Percentiles rank a stretch among this genome's conserved stretches.
These are phyloP conservation scores for Carex scoparia DNA, from an alignment of 176 grass and related monocot genomes.

Conservation along the genomic window DNA sequence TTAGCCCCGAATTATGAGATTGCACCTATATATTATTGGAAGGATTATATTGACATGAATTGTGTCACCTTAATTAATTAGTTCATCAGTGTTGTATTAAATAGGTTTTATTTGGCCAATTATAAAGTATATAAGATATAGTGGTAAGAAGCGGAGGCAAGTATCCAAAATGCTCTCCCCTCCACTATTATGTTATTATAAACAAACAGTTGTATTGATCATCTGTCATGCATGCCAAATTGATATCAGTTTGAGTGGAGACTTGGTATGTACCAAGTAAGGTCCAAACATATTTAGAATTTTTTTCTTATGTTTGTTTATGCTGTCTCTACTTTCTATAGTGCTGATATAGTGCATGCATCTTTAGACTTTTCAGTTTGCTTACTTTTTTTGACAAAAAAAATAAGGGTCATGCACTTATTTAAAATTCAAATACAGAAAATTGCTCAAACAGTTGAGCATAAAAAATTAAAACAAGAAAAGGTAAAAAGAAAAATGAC, in stretches of 20 bases:
- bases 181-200: constrained; percentile 22
- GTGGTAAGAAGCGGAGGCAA: constrained; percentile 28
- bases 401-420: no score
- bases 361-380: background rate
- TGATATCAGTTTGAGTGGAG: background rate
- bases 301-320: background rate
- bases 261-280: background rate
- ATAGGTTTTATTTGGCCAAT: constrained; percentile 8
- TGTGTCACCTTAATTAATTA: constrained; percentile 16
- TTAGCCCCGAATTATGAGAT: constrained; percentile 29
- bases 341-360: background rate
- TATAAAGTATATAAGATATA: constrained; percentile 23
- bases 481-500: no score
- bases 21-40: background rate
- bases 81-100: background rate
- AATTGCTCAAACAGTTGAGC: no score
- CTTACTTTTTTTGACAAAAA: background rate
- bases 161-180: constrained; percentile 25
- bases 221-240: background rate
- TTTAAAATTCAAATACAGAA: no score
- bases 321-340: background rate
- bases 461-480: no score
- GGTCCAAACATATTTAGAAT: background rate
- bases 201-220: background rate
- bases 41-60: background rate